These are phyloP conservation scores for Fagus crenata DNA, from an alignment of 306 rosid species.

Conservation along the genomic window DNA sequence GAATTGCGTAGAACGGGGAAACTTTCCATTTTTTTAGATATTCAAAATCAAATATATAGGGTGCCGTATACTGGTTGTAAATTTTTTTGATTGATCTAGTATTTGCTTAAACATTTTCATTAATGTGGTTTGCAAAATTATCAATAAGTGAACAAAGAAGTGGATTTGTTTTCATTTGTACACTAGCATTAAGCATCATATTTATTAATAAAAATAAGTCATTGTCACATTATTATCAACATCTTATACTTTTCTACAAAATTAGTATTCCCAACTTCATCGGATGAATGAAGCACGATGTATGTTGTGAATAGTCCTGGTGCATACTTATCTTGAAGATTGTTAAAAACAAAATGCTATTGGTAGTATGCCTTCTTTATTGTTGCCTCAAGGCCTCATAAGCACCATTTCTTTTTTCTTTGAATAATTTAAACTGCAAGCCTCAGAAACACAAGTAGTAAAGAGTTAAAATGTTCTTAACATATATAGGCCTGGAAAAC, in stretches of 20 bases:
- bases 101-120: neutral
- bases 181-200: neutral
- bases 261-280: neutral
- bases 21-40: neutral
- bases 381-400: neutral
- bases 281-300: neutral
- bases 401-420: neutral
- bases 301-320: neutral
- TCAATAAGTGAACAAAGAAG: neutral
- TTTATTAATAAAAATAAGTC: too few species aligned
- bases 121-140: neutral
- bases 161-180: neutral
- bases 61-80: neutral
- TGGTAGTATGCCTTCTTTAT: neutral
- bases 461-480: neutral
- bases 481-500: neutral
- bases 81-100: neutral
- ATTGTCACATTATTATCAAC: too few species aligned
- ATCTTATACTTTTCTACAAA: neutral
- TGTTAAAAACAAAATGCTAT: neutral
- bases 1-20: neutral
- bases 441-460: neutral
- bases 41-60: neutral
- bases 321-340: neutral
- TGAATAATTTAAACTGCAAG: neutral